Conservation (phyloP, 768 basidiomycete genomes). For the Collybia nuda region DNA sequence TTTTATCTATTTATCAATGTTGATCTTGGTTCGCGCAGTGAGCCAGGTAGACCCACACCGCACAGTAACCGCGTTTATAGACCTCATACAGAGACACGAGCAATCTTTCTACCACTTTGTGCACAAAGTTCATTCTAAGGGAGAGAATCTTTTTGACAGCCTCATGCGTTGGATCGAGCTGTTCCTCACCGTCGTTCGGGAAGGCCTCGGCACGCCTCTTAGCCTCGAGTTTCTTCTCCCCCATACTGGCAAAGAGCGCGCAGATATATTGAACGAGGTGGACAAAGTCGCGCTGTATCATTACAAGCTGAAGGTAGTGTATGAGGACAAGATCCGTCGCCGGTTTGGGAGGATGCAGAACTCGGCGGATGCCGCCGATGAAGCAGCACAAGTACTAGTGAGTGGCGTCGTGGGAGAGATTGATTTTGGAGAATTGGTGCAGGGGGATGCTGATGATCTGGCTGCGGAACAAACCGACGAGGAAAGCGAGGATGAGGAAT, state of each 20-base stretch:
- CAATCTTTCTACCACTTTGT: slow-evolving; percentile 96
- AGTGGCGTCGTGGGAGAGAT: slow-evolving; percentile 81
- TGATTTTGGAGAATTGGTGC: slow-evolving; percentile 76
- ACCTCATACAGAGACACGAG: slow-evolving; percentile 91
- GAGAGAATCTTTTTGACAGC: slow-evolving; percentile 88
- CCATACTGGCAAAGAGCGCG: slow-evolving; percentile 75
- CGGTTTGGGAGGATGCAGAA: slow-evolving; percentile 69
- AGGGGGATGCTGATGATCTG: slow-evolving; percentile 78
- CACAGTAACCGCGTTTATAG: slow-evolving; percentile 92
- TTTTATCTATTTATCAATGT: not conserved
- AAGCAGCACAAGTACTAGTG: slow-evolving; percentile 78
- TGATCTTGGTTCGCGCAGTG: slow-evolving; percentile 43
- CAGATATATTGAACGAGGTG: slow-evolving; percentile 76
- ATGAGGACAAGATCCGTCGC: slow-evolving; percentile 89
- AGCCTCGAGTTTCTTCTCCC: slow-evolving; percentile 91
- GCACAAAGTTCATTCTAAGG: slow-evolving; percentile 97
- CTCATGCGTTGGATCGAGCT: slow-evolving; percentile 98
- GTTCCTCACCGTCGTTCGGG: slow-evolving; percentile 87
- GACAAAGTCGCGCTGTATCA: slow-evolving; percentile 91
- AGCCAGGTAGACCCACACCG: slow-evolving; percentile 78
- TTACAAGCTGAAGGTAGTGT: slow-evolving; percentile 89
- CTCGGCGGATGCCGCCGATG: slow-evolving; percentile 67
- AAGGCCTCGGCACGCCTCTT: slow-evolving; percentile 75
- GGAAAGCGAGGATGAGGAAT: slow-evolving; percentile 44
- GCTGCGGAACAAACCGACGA: slow-evolving; percentile 71